phyloP scores from a whole-genome alignment of 2,329 filamentous ascomycete species.

The Sporothrix sp. region DNA sequence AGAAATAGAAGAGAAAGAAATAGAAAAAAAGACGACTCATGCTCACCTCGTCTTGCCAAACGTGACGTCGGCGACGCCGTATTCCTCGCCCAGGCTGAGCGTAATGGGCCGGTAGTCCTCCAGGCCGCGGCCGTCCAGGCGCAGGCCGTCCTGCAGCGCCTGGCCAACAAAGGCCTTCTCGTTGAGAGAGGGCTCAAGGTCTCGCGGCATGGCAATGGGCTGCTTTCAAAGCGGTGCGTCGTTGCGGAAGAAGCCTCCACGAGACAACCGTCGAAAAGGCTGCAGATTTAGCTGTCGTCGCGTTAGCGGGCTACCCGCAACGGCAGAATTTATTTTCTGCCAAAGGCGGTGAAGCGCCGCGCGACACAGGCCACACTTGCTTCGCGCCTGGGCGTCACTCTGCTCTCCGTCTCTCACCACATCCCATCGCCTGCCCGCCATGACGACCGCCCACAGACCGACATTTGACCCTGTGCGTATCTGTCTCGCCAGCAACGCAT shows the following conservation, averaged over 20 bases:
- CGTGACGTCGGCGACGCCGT: constrained; percentile 78
- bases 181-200: constrained; percentile 80
- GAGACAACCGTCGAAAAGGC: background rate
- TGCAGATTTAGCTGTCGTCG: background rate
- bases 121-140: constrained; percentile 72
- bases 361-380: background rate
- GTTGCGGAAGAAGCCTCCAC: background rate
- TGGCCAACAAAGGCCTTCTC: constrained; percentile 80
- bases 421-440: constrained; percentile 24
- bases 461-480: constrained; percentile 81
- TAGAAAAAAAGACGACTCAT: background rate
- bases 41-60: constrained; percentile 79
- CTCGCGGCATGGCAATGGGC: constrained; percentile 64
- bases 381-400: no score
- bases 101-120: constrained; percentile 71
- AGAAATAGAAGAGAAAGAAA: background rate
- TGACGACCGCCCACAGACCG: constrained; percentile 68
- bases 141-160: constrained; percentile 69
- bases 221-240: background rate
- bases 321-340: constrained; percentile 18
- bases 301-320: background rate
- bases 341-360: constrained; percentile 19
- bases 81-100: constrained; percentile 79
- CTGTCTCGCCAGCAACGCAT: background rate
- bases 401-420: no score